Evolutionary conservation across 208 protist species (phyloP).

Genomic region (Phytomonas serpens): DNA sequence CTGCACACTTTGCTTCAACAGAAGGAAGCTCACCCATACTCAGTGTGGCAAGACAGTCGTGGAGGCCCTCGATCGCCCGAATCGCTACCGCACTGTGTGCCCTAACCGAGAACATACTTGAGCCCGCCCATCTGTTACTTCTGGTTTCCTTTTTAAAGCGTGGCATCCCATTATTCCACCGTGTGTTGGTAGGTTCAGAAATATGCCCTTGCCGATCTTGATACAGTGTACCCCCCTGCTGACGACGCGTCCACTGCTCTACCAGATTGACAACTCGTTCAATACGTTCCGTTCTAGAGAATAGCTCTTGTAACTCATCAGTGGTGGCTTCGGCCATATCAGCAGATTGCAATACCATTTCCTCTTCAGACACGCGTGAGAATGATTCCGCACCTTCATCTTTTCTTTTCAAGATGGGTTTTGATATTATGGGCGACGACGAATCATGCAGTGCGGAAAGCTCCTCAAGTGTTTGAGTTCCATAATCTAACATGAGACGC

Average conservation of each 20-base stretch:
- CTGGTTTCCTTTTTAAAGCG: background rate
- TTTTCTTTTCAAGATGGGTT: background rate
- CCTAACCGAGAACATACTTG: background rate
- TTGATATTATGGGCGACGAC: background rate
- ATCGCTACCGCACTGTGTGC: background rate
- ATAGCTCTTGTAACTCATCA: background rate
- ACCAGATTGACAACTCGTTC: background rate
- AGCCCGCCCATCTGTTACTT: background rate
- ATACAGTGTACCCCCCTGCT: background rate
- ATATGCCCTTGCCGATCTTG: background rate
- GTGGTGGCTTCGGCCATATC: background rate
- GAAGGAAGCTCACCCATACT: background rate
- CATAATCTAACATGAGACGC: slow-evolving; percentile 4
- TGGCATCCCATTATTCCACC: background rate
- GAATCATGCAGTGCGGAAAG: background rate
- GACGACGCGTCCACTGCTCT: background rate
- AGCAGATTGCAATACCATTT: background rate
- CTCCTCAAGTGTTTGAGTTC: background rate
- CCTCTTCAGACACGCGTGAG: background rate
- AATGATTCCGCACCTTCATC: background rate
- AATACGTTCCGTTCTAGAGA: background rate
- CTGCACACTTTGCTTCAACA: background rate
- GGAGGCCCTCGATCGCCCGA: background rate
- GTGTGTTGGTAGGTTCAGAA: background rate
- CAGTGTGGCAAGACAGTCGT: background rate